Evolutionary conservation across 1,284 basidiomycete genomes (phyloP).

Genomic region (Apiotrichum veenhuisii): DNA sequence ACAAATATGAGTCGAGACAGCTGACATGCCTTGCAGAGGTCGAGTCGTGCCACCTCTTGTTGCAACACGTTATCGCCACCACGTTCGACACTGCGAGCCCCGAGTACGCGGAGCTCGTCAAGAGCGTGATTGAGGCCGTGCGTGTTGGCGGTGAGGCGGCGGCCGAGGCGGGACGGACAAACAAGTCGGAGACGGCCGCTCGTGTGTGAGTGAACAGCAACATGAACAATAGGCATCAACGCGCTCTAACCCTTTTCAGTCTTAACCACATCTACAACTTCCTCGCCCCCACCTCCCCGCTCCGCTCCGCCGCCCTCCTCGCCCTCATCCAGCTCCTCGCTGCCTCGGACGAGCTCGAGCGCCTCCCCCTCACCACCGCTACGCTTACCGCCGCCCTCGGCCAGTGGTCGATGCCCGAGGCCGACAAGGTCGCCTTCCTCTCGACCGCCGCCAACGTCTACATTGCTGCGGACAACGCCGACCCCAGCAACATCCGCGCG

Average conservation of each 20-base stretch:
- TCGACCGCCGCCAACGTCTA: conserved; percentile 64
- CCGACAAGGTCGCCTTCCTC: conserved; percentile 68
- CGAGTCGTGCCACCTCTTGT: conserved; percentile 42
- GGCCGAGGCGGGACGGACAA: conserved; percentile 26
- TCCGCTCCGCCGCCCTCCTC: conserved; percentile 64
- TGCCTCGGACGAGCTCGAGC: conserved; percentile 58
- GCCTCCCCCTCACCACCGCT: conserved; percentile 61
- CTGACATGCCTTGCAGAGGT: conserved; percentile 28
- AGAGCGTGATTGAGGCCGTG: conserved; percentile 38
- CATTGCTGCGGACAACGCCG: conserved; percentile 34
- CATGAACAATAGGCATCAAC: neutral
- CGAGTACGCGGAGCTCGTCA: conserved; percentile 33
- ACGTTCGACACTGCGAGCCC: conserved; percentile 30
- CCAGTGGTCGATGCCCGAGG: conserved; percentile 68
- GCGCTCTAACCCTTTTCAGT: conserved; percentile 50
- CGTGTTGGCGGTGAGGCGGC: conserved; percentile 39
- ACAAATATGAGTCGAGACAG: neutral
- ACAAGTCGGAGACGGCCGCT: conserved; percentile 40
- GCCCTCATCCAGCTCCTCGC: conserved; percentile 60
- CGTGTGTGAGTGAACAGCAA: conserved; percentile 40
- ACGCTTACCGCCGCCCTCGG: conserved; percentile 69
- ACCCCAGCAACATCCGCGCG: conserved; percentile 36
- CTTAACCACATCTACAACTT: conserved; percentile 85
- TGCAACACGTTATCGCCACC: conserved; percentile 35
- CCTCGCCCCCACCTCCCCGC: conserved; percentile 63